phyloP scores from a whole-genome alignment of 192 early-diverging fungal genomes.

The Backusella sp. region DNA sequence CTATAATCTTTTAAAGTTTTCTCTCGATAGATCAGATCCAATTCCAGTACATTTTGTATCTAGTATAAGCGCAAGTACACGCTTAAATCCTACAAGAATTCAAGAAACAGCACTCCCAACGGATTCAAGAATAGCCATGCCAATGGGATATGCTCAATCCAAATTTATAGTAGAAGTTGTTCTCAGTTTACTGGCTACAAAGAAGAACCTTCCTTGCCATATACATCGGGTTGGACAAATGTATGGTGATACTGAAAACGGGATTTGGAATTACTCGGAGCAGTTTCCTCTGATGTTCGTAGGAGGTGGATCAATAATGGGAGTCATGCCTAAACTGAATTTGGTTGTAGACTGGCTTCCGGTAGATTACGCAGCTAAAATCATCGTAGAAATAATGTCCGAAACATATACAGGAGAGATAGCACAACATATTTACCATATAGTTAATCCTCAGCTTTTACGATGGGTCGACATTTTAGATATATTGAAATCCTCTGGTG shows the following conservation, averaged over 20 bases:
- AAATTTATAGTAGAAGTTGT: conserved; percentile 32
- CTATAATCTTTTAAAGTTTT: conserved; percentile 26
- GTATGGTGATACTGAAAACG: conserved; percentile 23
- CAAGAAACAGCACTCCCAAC: conserved; percentile 13
- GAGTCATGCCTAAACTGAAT: conserved; percentile 19
- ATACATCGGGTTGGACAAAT: conserved; percentile 34
- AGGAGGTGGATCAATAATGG: conserved; percentile 18
- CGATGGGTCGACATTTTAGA: conserved; percentile 21
- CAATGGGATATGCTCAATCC: conserved; percentile 34
- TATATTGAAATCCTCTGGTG: background rate
- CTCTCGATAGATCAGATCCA: conserved; percentile 3
- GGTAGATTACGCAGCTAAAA: conserved; percentile 20
- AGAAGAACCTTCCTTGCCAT: conserved; percentile 22
- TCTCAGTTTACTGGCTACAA: conserved; percentile 1
- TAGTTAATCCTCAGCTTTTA: conserved; percentile 23
- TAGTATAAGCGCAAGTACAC: conserved; percentile 26
- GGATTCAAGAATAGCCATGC: conserved; percentile 12
- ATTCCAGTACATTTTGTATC: conserved; percentile 33
- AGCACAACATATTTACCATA: conserved; percentile 16
- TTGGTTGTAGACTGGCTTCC: conserved; percentile 29
- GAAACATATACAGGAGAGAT: background rate
- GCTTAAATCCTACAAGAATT: background rate
- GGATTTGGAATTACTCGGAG: conserved; percentile 33
- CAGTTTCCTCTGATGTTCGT: conserved; percentile 28
- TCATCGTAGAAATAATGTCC: conserved; percentile 25